Conservation (phyloP, 2,329 filamentous ascomycete species). For the Chaetomium sp. region DNA sequence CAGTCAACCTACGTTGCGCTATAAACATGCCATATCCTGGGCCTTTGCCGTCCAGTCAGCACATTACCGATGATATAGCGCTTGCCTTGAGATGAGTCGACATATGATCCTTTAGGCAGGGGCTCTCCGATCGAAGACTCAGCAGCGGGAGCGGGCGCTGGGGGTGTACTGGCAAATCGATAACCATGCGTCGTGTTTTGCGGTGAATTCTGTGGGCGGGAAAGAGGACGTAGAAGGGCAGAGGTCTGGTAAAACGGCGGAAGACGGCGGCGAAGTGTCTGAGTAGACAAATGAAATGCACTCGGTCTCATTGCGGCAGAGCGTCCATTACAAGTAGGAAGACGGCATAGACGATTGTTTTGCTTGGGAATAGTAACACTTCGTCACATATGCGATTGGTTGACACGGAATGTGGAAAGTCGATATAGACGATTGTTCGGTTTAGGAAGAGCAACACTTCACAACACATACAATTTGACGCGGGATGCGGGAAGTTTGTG, state of each 20-base stretch:
- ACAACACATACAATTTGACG: too few species aligned
- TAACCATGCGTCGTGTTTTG: constrained; percentile 8
- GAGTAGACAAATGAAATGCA: constrained; percentile 4
- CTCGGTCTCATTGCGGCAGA: constrained; percentile 5
- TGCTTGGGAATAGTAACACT: neutral
- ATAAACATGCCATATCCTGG: constrained; percentile 17
- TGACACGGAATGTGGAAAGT: neutral
- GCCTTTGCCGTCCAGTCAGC: constrained; percentile 15
- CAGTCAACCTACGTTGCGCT: constrained; percentile 15
- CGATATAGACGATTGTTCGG: too few species aligned
- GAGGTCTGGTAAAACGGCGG: constrained; percentile 8
- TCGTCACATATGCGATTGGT: neutral
- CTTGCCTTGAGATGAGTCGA: constrained; percentile 15
- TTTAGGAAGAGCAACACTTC: too few species aligned
- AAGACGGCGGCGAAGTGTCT: constrained; percentile 6
- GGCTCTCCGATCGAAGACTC: constrained; percentile 10
- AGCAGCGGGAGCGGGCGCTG: constrained; percentile 8
- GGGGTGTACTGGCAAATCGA: constrained; percentile 13
- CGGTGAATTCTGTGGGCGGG: constrained; percentile 6
- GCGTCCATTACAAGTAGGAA: neutral
- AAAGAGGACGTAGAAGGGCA: constrained; percentile 2
- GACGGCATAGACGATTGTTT: neutral
- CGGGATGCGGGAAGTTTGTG: too few species aligned
- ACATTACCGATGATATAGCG: constrained; percentile 17
- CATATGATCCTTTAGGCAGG: constrained; percentile 10